Conservation (phyloP, 2,329 filamentous ascomycete genomes). For the Aquanectria penicillioides region DNA sequence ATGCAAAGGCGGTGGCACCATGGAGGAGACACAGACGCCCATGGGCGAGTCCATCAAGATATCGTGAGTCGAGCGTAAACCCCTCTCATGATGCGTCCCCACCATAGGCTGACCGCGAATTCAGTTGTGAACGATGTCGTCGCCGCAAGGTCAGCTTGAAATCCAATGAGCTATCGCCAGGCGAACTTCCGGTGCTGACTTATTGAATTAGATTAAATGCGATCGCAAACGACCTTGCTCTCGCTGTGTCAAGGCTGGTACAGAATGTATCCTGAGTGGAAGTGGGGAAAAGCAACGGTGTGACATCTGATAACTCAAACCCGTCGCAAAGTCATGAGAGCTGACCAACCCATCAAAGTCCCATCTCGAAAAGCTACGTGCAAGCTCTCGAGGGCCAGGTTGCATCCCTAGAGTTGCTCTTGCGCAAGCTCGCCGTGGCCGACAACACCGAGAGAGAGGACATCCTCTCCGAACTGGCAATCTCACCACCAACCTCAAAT, state of each 20-base stretch:
- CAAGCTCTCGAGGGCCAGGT: constrained; percentile 59
- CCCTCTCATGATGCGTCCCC: constrained; percentile 3
- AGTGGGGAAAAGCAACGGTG: constrained; percentile 56
- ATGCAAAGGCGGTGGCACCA: constrained; percentile 17
- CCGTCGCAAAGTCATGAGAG: background rate
- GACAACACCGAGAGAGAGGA: constrained; percentile 51
- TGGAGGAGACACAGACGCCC: constrained; percentile 49
- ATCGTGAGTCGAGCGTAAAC: constrained; percentile 43
- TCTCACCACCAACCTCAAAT: constrained; percentile 33
- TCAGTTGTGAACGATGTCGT: constrained; percentile 56
- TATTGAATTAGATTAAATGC: constrained; percentile 58
- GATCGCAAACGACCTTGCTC: constrained; percentile 61
- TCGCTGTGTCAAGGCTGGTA: constrained; percentile 55
- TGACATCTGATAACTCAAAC: constrained; percentile 7
- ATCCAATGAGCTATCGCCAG: background rate
- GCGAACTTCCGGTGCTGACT: constrained; percentile 18
- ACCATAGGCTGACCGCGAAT: constrained; percentile 11
- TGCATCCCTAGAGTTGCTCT: constrained; percentile 55
- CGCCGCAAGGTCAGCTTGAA: constrained; percentile 50
- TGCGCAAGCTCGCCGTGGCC: constrained; percentile 55
- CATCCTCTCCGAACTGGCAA: constrained; percentile 52
- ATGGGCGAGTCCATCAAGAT: constrained; percentile 50
- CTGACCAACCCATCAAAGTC: constrained; percentile 42
- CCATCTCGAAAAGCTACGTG: constrained; percentile 57
- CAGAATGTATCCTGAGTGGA: constrained; percentile 52